These are phyloP conservation scores for Penicillium paxilli DNA, from an alignment of 495 filamentous ascomycete genomes.

Conservation along the genomic window DNA sequence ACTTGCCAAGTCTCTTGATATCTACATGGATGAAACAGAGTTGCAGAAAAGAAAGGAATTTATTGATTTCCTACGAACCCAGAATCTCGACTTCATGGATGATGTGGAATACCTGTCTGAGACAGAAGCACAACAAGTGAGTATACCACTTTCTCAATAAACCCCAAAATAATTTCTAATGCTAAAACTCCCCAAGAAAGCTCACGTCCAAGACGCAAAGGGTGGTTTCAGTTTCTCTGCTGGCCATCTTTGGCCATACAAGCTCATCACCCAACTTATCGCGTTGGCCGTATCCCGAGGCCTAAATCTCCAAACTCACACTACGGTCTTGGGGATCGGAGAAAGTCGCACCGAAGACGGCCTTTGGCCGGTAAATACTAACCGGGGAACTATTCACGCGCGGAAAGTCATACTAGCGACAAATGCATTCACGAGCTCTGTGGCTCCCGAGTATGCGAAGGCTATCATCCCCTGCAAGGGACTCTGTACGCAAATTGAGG, in stretches of 20 bases:
- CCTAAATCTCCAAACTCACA: constrained; percentile 63
- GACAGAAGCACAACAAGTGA: constrained; percentile 29
- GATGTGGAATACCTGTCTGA: constrained; percentile 28
- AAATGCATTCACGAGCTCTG: constrained; percentile 66
- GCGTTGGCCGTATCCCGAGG: constrained; percentile 23
- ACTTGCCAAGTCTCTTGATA: constrained; percentile 36
- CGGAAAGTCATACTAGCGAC: constrained; percentile 65
- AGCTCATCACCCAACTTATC: constrained; percentile 61
- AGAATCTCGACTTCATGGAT: constrained; percentile 23
- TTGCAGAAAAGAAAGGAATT: constrained; percentile 23
- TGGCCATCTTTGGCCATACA: constrained; percentile 66
- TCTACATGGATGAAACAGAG: constrained; percentile 27
- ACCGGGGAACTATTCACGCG: constrained; percentile 53
- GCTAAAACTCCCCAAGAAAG: constrained; percentile 17
- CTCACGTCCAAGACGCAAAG: constrained; percentile 34
- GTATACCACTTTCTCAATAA: not conserved
- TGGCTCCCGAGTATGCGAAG: constrained; percentile 57
- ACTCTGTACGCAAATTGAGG: constrained; percentile 64
- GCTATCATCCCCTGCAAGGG: constrained; percentile 57
- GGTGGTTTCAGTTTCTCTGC: constrained; percentile 44
- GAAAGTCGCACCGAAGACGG: constrained; percentile 12
- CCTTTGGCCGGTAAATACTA: constrained; percentile 46
- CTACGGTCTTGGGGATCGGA: constrained; percentile 47
- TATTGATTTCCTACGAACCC: constrained; percentile 25
- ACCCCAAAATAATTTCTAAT: too few relatives aligned